phyloP scores from a whole-genome alignment of 2,329 filamentous ascomycete genomes.

The Trichoderma pleuroti region DNA sequence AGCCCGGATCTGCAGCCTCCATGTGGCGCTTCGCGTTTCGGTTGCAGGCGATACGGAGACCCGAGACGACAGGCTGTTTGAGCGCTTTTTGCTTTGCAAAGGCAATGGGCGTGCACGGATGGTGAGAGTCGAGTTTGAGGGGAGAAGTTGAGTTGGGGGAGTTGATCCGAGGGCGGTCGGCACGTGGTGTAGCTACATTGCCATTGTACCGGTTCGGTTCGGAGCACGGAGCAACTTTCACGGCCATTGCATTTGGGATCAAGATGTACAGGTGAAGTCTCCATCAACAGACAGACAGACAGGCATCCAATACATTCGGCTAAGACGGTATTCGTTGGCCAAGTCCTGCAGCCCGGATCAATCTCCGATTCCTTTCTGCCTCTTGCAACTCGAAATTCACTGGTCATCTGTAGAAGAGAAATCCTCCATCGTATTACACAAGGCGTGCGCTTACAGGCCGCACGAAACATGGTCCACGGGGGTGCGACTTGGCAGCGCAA shows the following conservation, averaged over 20 bases:
- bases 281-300: background rate
- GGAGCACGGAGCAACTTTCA: background rate
- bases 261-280: background rate
- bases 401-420: no score
- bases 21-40: conserved; percentile 18
- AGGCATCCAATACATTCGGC: background rate
- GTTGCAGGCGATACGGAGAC: conserved; percentile 14
- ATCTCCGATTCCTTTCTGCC: background rate
- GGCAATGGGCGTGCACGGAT: background rate
- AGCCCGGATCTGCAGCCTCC: conserved; percentile 1
- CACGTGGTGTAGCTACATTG: background rate
- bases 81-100: background rate
- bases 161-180: background rate
- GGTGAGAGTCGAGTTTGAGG: background rate
- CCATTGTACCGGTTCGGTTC: background rate
- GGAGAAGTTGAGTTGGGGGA: background rate
- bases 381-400: background rate
- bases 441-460: background rate
- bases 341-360: background rate
- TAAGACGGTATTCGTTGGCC: background rate
- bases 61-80: conserved; percentile 13
- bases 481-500: background rate
- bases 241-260: background rate
- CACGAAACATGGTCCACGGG: background rate
- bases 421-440: background rate